Evolutionary conservation across 495 filamentous ascomycete species (phyloP), one percentile per base, ranked within the genome.

Genomic region (Lentithecium fluviatile): DNA sequence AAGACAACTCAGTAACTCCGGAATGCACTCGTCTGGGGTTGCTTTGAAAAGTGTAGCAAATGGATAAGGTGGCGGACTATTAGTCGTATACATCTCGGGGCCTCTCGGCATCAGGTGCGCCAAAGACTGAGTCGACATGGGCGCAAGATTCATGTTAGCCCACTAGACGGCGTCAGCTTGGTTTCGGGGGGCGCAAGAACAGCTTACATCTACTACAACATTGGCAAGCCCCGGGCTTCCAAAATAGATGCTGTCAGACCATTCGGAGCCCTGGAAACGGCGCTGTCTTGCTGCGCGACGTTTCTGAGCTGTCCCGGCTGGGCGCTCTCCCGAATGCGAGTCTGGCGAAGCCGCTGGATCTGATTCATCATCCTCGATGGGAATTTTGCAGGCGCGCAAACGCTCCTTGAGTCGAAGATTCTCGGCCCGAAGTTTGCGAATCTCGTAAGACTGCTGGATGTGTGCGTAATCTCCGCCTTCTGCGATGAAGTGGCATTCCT

Each of bases 401-500:
- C 62, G 62, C 26, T 74, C 69, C 46, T 70, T 72, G 36, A 75
- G 54, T 0, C 56, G 53, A 21, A 68, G 58, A 36, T 74, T 75
- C 55, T 75, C 73, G 5, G 49, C 46, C 8, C 73, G 71, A 2
- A 75, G 63, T 53, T 71, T 71, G 24, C 68, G 68, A 23, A 75
- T 54, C 60, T 75, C 73, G 59, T 75, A 74, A 0, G 73, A 75
- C 69, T 69, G 77, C 67, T 71, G 73, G 65, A 69, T 77, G 45
- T 60, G 77, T 57, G 54, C 69, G 65, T 70, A 77, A 60, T 67
- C 75, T 58, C 70, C 73, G 20, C 72, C 71, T 50, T 79, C 76
- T 1, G 72, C 72, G 24, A 77, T 69, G 58, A 77, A 79, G 45
- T 77, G 70, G 61, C 77, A 79, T 47, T 74, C 66, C 45, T 75